Conservation (phyloP, 768 basidiomycete genomes). For the Termitomyces heimii region DNA sequence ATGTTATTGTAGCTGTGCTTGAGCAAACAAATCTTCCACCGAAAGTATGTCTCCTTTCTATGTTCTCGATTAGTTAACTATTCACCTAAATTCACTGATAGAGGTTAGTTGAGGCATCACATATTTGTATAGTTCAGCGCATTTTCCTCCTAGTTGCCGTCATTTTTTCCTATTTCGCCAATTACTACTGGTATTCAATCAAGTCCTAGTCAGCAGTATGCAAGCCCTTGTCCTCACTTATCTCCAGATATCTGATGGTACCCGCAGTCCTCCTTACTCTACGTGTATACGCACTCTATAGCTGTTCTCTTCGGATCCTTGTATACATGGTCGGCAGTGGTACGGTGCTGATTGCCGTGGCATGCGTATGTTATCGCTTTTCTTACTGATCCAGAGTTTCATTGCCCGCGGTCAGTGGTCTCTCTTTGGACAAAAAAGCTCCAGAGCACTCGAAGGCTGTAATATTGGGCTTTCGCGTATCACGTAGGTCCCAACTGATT, state of each 20-base stretch:
- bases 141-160: constrained; percentile 27
- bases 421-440: no score
- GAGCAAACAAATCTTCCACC: constrained; percentile 21
- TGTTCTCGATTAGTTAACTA: neutral
- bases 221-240: neutral
- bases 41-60: constrained; percentile 13
- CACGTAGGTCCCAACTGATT: no score
- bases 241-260: neutral
- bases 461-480: no score
- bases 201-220: constrained; percentile 42
- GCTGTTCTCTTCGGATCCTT: constrained; percentile 31
- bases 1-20: constrained; percentile 24
- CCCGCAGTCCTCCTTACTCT: constrained; percentile 34
- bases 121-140: neutral
- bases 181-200: constrained; percentile 33
- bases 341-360: constrained; percentile 21
- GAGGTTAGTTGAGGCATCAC: constrained; percentile 7
- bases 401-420: constrained; percentile 17
- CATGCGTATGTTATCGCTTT: constrained; percentile 27
- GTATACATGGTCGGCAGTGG: constrained; percentile 27
- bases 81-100: neutral
- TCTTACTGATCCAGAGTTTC: neutral
- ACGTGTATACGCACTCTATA: constrained; percentile 47
- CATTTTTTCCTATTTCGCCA: constrained; percentile 34
- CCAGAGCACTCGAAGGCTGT: no score